Evolutionary conservation across 2,329 filamentous ascomycete species (phyloP), one percentile per base, ranked within the genome.

Genomic region (Fulvia fulva): DNA sequence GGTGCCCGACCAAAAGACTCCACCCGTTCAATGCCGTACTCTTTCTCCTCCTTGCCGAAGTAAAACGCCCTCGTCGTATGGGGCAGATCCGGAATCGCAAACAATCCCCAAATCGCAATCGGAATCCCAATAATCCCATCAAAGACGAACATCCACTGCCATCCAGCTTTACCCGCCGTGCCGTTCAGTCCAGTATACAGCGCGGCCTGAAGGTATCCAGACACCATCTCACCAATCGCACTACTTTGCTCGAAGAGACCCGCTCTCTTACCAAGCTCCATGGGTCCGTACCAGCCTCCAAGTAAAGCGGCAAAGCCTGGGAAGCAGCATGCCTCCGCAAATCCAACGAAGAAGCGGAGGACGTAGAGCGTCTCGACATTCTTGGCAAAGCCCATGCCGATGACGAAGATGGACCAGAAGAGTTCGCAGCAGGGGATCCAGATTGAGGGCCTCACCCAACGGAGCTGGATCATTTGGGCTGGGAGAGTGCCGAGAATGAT

Each of bases 91-190:
- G 80, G 80, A 1, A 81, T 63, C 6, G 71, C 68, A 65, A 81
- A 75, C 59, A 77, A 81, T 0, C 81, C 81, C 2, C 74, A 71
- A 0, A 82, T 57, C 0, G 80, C 80, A 0, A 84, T 72, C 0
- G 81, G 81, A 0, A 83, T 70, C 0, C 78, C 80, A 19, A 84
- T 83, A 1, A 81, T 69, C 0, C 80, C 81, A 62, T 83, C 79
- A 25, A 83, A 76, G 1, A 85, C 68, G 51, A 60, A 60, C 12
- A 83, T 70, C 77, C 79, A 82, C 41, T 46, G 44, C 82, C 81
- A 84, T 0, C 81, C 81, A 19, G 47, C 30, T 12, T 58, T 46
- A 14, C 1, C 63, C 19, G 74, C 71, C 25, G 63, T 68, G 0
- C 78, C 80, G 4, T 76, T 75, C 1, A 83, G 72, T 4, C 60